These are phyloP conservation scores for Cinnamomum chago DNA, from an alignment of 164 flowering plant genomes.

Conservation along the genomic window DNA sequence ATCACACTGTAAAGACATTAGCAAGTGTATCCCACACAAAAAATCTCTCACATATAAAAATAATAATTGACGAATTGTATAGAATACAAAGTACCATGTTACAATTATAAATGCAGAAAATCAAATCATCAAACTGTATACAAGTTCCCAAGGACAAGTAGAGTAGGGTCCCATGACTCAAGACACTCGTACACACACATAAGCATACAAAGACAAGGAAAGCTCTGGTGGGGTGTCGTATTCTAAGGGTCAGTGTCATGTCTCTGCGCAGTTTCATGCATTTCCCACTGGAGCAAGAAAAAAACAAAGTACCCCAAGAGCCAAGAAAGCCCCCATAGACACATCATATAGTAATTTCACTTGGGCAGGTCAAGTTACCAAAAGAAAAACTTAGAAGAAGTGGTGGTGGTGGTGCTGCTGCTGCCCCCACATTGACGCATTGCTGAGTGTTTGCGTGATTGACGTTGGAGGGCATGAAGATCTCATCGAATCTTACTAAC, in stretches of 20 bases:
- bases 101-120: too few species aligned
- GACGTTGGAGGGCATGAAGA: constrained; percentile 44
- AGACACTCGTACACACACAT: background rate
- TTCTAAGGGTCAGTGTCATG: background rate
- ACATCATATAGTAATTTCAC: background rate
- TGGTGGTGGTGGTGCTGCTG: background rate
- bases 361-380: background rate
- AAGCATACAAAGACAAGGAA: background rate
- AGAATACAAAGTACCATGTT: too few species aligned
- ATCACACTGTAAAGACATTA: too few species aligned
- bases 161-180: too few species aligned
- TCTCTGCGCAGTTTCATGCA: background rate
- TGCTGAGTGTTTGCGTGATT: constrained; percentile 63
- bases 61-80: too few species aligned
- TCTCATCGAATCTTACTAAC: constrained; percentile 74
- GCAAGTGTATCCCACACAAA: too few species aligned
- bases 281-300: background rate
- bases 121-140: too few species aligned
- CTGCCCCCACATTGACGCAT: constrained; percentile 1
- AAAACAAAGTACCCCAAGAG: background rate
- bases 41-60: too few species aligned
- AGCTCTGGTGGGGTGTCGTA: background rate
- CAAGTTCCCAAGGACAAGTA: too few species aligned
- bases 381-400: background rate
- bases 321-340: background rate